These are phyloP conservation scores for Candida koratica DNA, from an alignment of 805 yeast genomes.

Conservation along the genomic window DNA sequence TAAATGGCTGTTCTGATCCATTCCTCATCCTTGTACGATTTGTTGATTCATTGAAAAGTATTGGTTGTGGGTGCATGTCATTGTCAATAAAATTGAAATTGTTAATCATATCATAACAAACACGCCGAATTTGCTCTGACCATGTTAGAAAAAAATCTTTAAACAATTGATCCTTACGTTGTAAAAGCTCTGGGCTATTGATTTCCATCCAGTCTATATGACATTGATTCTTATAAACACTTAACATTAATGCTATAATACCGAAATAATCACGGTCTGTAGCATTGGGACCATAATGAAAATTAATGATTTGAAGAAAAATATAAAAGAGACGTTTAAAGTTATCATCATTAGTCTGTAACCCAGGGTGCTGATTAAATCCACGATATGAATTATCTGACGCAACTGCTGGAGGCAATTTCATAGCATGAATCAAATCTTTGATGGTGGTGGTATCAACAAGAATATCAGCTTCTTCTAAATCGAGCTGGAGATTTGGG, in stretches of 20 bases:
- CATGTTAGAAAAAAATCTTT: constrained; percentile 7
- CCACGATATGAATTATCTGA: constrained; percentile 9
- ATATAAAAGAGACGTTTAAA: constrained; percentile 12
- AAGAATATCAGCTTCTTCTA: constrained; percentile 10
- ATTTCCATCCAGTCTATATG: constrained; percentile 11
- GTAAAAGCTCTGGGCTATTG: constrained; percentile 4
- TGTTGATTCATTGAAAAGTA: too few relatives aligned
- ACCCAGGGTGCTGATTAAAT: constrained; percentile 10
- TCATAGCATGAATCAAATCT: not conserved
- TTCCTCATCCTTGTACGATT: not conserved
- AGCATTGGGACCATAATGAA: constrained; percentile 9
- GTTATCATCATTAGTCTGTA: constrained; percentile 10
- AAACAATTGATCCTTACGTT: not conserved
- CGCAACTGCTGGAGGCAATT: not conserved
- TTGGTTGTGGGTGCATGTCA: too few relatives aligned
- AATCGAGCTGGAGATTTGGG: constrained; percentile 11
- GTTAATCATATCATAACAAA: not conserved
- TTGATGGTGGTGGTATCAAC: constrained; percentile 1
- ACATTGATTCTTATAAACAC: constrained; percentile 6
- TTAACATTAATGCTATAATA: constrained; percentile 4
- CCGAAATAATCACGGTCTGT: constrained; percentile 11
- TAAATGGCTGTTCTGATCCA: too few relatives aligned
- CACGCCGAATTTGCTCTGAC: not conserved
- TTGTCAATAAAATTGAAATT: too few relatives aligned
- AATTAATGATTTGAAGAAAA: constrained; percentile 10